Percentiles rank a stretch among this genome's conserved stretches.
These are phyloP conservation scores for Mortierella sp. DNA, from an alignment of 371 early-diverging fungal genomes.

Conservation along the genomic window DNA sequence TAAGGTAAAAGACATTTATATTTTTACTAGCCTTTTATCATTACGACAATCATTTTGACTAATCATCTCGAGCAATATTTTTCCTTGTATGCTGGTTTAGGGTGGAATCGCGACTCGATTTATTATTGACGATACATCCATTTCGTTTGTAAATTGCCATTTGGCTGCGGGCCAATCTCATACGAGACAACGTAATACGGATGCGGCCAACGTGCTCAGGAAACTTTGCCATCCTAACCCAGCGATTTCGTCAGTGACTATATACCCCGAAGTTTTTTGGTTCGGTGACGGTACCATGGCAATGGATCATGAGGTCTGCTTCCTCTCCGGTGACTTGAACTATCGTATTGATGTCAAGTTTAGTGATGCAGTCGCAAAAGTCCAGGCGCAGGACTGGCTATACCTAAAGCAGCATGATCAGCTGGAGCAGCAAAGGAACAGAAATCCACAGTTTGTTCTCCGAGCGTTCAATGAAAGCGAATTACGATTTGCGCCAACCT, in stretches of 20 bases:
- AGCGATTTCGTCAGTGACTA: constrained; percentile 23
- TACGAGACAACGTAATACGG: constrained; percentile 78
- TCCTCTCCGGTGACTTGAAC: constrained; percentile 87
- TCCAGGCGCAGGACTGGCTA: constrained; percentile 58
- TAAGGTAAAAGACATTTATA: constrained; percentile 67
- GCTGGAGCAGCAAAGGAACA: constrained; percentile 64
- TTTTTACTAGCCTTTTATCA: background rate
- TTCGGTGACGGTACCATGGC: constrained; percentile 77
- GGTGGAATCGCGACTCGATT: constrained; percentile 89
- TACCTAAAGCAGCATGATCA: constrained; percentile 73
- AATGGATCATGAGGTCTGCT: constrained; percentile 82
- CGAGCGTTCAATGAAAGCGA: constrained; percentile 74
- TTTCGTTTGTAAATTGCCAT: constrained; percentile 90
- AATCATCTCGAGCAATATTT: background rate
- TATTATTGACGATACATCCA: constrained; percentile 78
- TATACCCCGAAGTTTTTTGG: constrained; percentile 53
- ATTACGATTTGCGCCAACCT: constrained; percentile 84
- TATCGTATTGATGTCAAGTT: constrained; percentile 82
- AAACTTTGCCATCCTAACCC: constrained; percentile 56
- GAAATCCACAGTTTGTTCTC: constrained; percentile 69
- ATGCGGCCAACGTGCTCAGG: constrained; percentile 79
- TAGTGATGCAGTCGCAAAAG: constrained; percentile 64
- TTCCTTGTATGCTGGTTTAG: constrained; percentile 43
- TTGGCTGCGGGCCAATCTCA: constrained; percentile 88
- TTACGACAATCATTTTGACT: too few relatives aligned